Base-by-base conservation (phyloP, 345 rosid genomes). In the Gossypium stocksii region DNA sequence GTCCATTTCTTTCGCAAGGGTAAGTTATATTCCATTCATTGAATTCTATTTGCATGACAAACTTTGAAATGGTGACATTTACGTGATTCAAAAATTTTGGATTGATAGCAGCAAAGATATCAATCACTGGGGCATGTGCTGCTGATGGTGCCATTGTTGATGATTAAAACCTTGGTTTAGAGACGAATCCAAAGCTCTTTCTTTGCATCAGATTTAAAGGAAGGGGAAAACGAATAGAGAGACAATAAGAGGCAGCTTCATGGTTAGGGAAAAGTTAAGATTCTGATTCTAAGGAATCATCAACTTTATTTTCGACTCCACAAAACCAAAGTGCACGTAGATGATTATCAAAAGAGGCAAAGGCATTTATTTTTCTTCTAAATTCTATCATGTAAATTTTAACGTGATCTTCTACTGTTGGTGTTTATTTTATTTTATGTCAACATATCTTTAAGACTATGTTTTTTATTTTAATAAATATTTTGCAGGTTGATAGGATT, bases 1-100 rank as follows among this genome's bases (percentile, higher is more conserved):
- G 78, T 81, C 91, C 2, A 84, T 86, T 72, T 87, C 91, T 52
- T 62, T 78, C 2, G 67, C 82, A 49, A 72, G 80, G 77, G 86
- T 86, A 74, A 81, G 89, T 60, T 10, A 22, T 22, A 54, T 6
- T 2, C 38, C 56, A 1, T 67, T 67, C n/a, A 16, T 48, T 46
- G 41, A 3, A 14, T 67, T 67, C 56, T 23, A 2, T 16, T 23
- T 46, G 54, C 7, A 5, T 46, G 71, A 46, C 54, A 45, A 45
- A 13, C 38, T 48, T 25, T 1, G 20, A 3, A 19, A 43, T 12
- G 29, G n/a, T 66, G 71, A 66, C 34, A 46, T 45, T 60, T 20
- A 16, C 19, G 27, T 17, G 7, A 29, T 16, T 64, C 1, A 11
- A 17, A 49, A 41, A 38, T n/a, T 41, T 23, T 58, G 25, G 25